Conservation (phyloP, 1,139 yeast species). For the Kurtzmaniella quercitrusa region DNA sequence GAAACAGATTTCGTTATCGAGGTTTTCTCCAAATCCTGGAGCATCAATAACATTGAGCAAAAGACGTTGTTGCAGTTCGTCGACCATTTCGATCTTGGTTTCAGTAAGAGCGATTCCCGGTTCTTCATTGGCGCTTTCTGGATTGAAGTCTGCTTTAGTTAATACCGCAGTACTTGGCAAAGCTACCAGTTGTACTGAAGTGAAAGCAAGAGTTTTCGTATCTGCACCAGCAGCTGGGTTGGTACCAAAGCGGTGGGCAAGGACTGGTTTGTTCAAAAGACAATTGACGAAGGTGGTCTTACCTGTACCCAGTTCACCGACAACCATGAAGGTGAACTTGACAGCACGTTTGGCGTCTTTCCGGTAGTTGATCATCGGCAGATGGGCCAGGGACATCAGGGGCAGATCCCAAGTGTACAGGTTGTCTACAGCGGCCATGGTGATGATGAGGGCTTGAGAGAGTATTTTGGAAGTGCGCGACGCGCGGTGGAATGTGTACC, state of each 20-base stretch:
- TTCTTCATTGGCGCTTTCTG: slow-evolving; percentile 46
- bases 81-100: slow-evolving; percentile 64
- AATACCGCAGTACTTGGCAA: slow-evolving; percentile 44
- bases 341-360: slow-evolving; percentile 83
- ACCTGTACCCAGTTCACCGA: slow-evolving; percentile 77
- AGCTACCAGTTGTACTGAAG: slow-evolving; percentile 49
- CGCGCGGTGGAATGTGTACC: not conserved
- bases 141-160: slow-evolving; percentile 40
- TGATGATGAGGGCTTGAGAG: not conserved
- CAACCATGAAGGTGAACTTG: slow-evolving; percentile 74
- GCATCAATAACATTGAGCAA: slow-evolving; percentile 64
- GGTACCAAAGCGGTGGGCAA: slow-evolving; percentile 53
- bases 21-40: slow-evolving; percentile 75
- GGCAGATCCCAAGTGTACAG: slow-evolving; percentile 35
- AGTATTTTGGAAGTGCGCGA: not conserved
- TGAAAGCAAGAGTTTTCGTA: slow-evolving; percentile 49
- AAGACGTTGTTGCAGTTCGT: slow-evolving; percentile 71
- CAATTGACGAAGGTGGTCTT: slow-evolving; percentile 81
- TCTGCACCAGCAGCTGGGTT: slow-evolving; percentile 24
- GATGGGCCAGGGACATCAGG: slow-evolving; percentile 27
- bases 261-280: slow-evolving; percentile 56
- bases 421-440: slow-evolving; percentile 13
- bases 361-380: slow-evolving; percentile 49
- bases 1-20: slow-evolving; percentile 64
- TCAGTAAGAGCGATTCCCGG: slow-evolving; percentile 65